These are phyloP conservation scores for Microthyrium microscopicum DNA, from an alignment of 2,329 filamentous ascomycete species.

Conservation along the genomic window DNA sequence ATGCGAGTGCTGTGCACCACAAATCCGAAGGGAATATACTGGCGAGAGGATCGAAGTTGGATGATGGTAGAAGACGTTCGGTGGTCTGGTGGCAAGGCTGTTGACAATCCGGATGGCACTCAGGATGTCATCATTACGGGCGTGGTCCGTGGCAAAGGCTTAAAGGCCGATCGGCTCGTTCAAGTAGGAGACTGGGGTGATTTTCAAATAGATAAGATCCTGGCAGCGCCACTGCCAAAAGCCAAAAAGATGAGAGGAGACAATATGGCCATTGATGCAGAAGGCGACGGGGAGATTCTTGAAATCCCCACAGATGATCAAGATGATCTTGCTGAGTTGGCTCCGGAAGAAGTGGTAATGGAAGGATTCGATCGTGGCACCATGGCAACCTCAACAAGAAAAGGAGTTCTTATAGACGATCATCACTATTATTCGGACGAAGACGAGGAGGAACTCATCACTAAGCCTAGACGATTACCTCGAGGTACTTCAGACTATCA, in stretches of 20 bases:
- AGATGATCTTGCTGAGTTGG: conserved; percentile 68
- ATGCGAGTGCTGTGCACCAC: conserved; percentile 83
- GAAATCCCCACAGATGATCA: conserved; percentile 61
- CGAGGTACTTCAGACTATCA: conserved; percentile 90
- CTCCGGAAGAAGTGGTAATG: conserved; percentile 75
- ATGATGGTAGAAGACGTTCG: conserved; percentile 73
- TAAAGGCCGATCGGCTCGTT: conserved; percentile 80
- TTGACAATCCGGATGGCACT: conserved; percentile 30
- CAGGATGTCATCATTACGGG: conserved; percentile 63
- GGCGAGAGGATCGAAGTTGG: conserved; percentile 92
- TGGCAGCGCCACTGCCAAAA: conserved; percentile 50
- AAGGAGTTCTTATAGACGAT: conserved; percentile 85
- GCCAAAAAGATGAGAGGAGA: conserved; percentile 41
- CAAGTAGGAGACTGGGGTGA: conserved; percentile 90
- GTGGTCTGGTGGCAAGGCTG: conserved; percentile 40
- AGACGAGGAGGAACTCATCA: conserved; percentile 39
- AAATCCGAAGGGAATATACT: conserved; percentile 82
- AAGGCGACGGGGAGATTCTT: conserved; percentile 36
- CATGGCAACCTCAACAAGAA: conserved; percentile 33
- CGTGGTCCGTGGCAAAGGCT: conserved; percentile 64
- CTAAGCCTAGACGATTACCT: conserved; percentile 55
- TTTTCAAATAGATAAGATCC: conserved; percentile 83
- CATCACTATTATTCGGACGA: conserved; percentile 97
- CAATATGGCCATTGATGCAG: conserved; percentile 51
- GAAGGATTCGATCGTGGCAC: conserved; percentile 41